phyloP scores from a whole-genome alignment of 768 basidiomycete species.

The Pilatotrama ljubarskyi region DNA sequence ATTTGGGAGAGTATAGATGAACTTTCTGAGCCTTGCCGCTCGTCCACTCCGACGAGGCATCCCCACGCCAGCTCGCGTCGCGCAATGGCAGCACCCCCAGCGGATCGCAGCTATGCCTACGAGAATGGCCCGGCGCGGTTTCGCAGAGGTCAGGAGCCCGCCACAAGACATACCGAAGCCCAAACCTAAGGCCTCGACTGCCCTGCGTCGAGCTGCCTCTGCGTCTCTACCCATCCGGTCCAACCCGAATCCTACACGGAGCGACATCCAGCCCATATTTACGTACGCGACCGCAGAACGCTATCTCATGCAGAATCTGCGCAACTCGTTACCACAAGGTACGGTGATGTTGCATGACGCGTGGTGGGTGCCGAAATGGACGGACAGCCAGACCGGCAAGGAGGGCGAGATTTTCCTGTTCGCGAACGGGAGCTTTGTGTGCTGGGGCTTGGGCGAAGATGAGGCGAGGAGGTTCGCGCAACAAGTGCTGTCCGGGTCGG shows the following conservation, averaged over 20 bases:
- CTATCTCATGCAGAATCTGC: slow-evolving; percentile 68
- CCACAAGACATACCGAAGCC: slow-evolving; percentile 27
- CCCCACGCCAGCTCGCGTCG: neutral
- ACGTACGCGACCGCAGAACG: slow-evolving; percentile 87
- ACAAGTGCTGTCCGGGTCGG: slow-evolving; percentile 56
- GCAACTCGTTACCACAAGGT: slow-evolving; percentile 50
- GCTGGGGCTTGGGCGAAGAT: slow-evolving; percentile 81
- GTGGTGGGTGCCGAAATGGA: slow-evolving; percentile 78
- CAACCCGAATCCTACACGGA: slow-evolving; percentile 83
- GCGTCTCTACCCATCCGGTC: slow-evolving; percentile 84
- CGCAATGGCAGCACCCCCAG: neutral
- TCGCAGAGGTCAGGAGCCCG: neutral
- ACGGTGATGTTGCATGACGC: slow-evolving; percentile 70
- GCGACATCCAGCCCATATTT: slow-evolving; percentile 75
- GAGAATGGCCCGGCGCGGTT: neutral
- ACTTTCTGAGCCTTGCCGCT: neutral
- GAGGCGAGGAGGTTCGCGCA: slow-evolving; percentile 69
- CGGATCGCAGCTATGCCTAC: neutral
- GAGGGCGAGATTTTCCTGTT: slow-evolving; percentile 90
- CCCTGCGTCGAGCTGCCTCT: slow-evolving; percentile 79
- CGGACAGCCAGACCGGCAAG: slow-evolving; percentile 43
- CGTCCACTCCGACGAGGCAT: slow-evolving; percentile 8
- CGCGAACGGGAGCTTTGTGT: slow-evolving; percentile 84
- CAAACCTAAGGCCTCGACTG: slow-evolving; percentile 81
- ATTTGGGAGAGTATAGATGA: neutral